A percentile compares a stretch with the other conserved stretches of the same genome.
phyloP scores from a whole-genome alignment of 2,329 filamentous ascomycete genomes.

The Pseudocercospora fuligena region DNA sequence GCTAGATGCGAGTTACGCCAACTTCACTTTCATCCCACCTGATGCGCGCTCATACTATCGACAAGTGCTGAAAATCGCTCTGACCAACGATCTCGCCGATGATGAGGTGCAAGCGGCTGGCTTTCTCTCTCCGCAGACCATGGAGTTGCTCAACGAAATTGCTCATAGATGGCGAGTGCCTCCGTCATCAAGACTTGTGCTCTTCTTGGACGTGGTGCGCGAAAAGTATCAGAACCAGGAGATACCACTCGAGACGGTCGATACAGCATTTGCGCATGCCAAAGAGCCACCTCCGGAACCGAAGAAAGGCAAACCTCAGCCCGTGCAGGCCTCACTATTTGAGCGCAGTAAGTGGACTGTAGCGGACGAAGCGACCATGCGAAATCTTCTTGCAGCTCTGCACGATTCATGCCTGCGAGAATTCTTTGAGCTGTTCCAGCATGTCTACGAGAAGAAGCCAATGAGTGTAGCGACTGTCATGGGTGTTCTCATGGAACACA shows the following conservation, averaged over 20 bases:
- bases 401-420: slow-evolving; percentile 85
- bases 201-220: slow-evolving; percentile 82
- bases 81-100: slow-evolving; percentile 66
- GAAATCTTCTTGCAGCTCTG: slow-evolving; percentile 72
- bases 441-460: slow-evolving; percentile 87
- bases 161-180: slow-evolving; percentile 89
- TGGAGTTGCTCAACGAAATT: slow-evolving; percentile 83
- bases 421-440: slow-evolving; percentile 83
- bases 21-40: slow-evolving; percentile 85
- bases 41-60: slow-evolving; percentile 84
- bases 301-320: slow-evolving; percentile 43
- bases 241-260: slow-evolving; percentile 78
- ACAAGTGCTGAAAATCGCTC: slow-evolving; percentile 76
- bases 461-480: slow-evolving; percentile 80
- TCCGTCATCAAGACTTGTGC: slow-evolving; percentile 75
- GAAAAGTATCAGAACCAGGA: slow-evolving; percentile 87
- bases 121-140: slow-evolving; percentile 73
- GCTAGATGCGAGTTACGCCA: slow-evolving; percentile 45
- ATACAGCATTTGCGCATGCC: slow-evolving; percentile 79
- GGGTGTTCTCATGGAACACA: slow-evolving; percentile 79
- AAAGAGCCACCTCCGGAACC: slow-evolving; percentile 70
- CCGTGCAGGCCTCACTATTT: slow-evolving; percentile 56
- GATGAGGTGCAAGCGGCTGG: slow-evolving; percentile 56
- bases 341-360: slow-evolving; percentile 58
- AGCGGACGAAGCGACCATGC: slow-evolving; percentile 63